Conservation (phyloP, 106 monocot genomes). For the Vanilla planifolia region DNA sequence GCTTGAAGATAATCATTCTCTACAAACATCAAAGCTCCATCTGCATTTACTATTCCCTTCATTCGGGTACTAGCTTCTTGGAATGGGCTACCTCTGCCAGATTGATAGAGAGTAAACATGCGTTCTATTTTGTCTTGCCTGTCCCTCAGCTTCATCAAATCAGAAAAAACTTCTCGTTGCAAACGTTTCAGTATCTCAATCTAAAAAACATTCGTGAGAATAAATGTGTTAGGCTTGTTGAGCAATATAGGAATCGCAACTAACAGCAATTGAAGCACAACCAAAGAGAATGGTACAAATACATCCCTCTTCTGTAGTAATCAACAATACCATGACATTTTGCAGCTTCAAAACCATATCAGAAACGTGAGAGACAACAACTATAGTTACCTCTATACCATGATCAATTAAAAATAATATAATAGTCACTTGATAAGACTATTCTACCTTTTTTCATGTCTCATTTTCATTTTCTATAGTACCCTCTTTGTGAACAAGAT, state of each 20-base stretch:
- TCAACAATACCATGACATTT: too few relatives aligned
- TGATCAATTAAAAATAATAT: too few relatives aligned
- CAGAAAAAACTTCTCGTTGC: slow-evolving; percentile 72
- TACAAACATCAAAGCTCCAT: slow-evolving; percentile 41
- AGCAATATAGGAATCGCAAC: not conserved
- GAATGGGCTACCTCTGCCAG: slow-evolving; percentile 50
- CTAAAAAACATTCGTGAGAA: slow-evolving; percentile 20
- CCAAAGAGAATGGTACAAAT: too few relatives aligned
- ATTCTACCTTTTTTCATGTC: too few relatives aligned
- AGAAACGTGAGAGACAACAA: too few relatives aligned
- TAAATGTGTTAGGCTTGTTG: not conserved
- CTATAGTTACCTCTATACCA: too few relatives aligned
- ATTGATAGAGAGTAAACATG: slow-evolving; percentile 42
- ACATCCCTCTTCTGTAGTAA: too few relatives aligned
- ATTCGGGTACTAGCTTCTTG: slow-evolving; percentile 42
- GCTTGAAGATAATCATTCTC: slow-evolving; percentile 25
- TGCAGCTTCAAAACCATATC: too few relatives aligned
- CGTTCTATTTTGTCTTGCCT: slow-evolving; percentile 71
- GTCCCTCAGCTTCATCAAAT: slow-evolving; percentile 76
- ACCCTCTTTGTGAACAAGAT: too few relatives aligned
- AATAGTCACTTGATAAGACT: too few relatives aligned
- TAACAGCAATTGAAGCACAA: too few relatives aligned
- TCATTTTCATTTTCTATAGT: too few relatives aligned
- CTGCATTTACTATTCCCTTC: slow-evolving; percentile 50
- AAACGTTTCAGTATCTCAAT: slow-evolving; percentile 78